phyloP scores from a whole-genome alignment of 768 basidiomycete genomes.

The Panaeolus cyanescens region DNA sequence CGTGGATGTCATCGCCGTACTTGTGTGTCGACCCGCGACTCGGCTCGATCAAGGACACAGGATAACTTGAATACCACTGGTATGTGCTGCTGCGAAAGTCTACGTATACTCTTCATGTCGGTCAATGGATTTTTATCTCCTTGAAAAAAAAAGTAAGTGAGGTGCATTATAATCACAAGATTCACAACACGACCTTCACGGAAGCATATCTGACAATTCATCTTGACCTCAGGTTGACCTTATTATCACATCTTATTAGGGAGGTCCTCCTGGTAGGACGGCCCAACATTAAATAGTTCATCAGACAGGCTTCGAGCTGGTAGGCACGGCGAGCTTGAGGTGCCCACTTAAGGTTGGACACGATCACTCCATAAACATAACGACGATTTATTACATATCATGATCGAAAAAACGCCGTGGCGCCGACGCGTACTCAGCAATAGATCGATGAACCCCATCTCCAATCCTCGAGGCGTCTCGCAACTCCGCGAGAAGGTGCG shows the following conservation, averaged over 20 bases:
- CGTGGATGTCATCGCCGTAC: background rate
- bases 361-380: background rate
- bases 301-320: background rate
- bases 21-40: background rate
- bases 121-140: background rate
- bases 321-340: background rate
- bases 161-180: background rate
- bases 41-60: background rate
- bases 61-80: background rate
- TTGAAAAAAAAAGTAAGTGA: background rate
- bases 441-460: background rate
- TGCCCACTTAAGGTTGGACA: background rate
- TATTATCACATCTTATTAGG: background rate
- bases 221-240: background rate
- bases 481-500: background rate
- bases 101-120: background rate
- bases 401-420: background rate
- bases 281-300: background rate
- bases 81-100: background rate
- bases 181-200: background rate
- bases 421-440: background rate
- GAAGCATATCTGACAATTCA: background rate
- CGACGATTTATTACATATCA: background rate
- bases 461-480: background rate
- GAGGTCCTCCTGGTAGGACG: background rate